Percentiles rank a stretch among this genome's conserved stretches.
Conservation (phyloP, 192 early-diverging fungal genomes). For the Rhizophagus prolifer region DNA sequence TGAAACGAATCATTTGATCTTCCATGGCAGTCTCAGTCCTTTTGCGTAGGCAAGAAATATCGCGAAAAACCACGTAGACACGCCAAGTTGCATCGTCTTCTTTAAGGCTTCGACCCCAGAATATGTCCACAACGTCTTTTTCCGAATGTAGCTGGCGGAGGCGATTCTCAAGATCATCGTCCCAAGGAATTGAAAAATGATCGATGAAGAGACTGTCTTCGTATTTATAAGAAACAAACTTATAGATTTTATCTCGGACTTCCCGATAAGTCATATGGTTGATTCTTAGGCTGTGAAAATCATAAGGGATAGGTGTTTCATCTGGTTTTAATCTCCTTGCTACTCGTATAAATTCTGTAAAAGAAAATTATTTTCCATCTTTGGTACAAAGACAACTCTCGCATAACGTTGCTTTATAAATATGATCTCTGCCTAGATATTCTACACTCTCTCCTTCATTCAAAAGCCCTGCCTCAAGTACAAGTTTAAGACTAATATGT, state of each 20-base stretch:
- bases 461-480: slow-evolving; percentile 1
- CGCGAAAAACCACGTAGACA: slow-evolving; percentile 3
- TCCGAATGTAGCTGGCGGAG: slow-evolving; percentile 1
- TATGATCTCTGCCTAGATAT: slow-evolving; percentile 19
- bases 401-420: slow-evolving; percentile 18
- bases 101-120: not conserved
- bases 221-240: not conserved
- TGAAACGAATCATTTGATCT: not conserved
- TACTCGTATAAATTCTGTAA: slow-evolving; percentile 20
- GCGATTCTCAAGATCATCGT: slow-evolving; percentile 16
- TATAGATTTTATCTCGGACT: slow-evolving; percentile 16
- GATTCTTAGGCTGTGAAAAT: slow-evolving; percentile 18
- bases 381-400: slow-evolving; percentile 12
- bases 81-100: slow-evolving; percentile 4
- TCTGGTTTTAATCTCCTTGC: not conserved
- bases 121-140: too few species aligned
- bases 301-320: not conserved
- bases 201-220: not conserved
- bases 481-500: slow-evolving; percentile 10
- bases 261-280: slow-evolving; percentile 23
- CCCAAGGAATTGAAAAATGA: not conserved
- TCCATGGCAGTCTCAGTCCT: not conserved
- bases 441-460: slow-evolving; percentile 20
- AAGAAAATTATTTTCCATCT: slow-evolving; percentile 8
- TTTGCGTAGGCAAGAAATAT: not conserved